These are phyloP conservation scores for Fusarium sp. DNA, from an alignment of 2,329 filamentous ascomycete species.

Conservation along the genomic window DNA sequence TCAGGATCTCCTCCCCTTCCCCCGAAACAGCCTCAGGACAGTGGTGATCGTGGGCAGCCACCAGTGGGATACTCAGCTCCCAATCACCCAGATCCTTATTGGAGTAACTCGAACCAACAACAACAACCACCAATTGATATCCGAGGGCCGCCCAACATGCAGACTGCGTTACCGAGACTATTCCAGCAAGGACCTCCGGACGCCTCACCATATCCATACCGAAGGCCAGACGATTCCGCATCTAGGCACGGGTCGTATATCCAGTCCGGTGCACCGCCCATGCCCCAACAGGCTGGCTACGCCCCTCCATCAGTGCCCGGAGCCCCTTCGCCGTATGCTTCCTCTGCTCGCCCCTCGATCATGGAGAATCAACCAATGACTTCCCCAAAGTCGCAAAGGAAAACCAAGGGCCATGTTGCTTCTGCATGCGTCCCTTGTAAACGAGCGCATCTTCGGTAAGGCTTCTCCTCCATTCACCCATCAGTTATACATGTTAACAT, in stretches of 20 bases:
- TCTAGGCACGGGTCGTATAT: conserved; percentile 44
- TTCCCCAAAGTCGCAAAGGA: conserved; percentile 72
- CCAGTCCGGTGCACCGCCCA: conserved; percentile 33
- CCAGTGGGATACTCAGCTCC: conserved; percentile 58
- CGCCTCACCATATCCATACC: conserved; percentile 44
- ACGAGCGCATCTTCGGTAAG: conserved; percentile 79
- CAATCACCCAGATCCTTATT: conserved; percentile 63
- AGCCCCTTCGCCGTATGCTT: conserved; percentile 36
- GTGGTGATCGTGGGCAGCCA: conserved; percentile 63
- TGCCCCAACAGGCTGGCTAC: conserved; percentile 42
- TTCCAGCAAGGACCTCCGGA: conserved; percentile 47
- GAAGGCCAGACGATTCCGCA: conserved; percentile 42
- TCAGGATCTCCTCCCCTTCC: conserved; percentile 74
- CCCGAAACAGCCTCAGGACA: conserved; percentile 68
- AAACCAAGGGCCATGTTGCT: conserved; percentile 83
- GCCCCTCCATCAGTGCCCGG: conserved; percentile 35
- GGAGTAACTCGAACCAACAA: conserved; percentile 50
- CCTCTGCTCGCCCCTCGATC: conserved; percentile 50
- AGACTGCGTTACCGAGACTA: conserved; percentile 43
- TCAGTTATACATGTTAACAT: conserved; percentile 24
- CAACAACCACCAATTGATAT: conserved; percentile 40
- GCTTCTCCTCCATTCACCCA: not conserved
- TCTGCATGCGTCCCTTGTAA: conserved; percentile 90
- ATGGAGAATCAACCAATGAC: conserved; percentile 61
- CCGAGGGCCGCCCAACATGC: conserved; percentile 42